Conservation (phyloP, 2,329 filamentous ascomycete species). For the Stagonosporopsis chrysanthemi region DNA sequence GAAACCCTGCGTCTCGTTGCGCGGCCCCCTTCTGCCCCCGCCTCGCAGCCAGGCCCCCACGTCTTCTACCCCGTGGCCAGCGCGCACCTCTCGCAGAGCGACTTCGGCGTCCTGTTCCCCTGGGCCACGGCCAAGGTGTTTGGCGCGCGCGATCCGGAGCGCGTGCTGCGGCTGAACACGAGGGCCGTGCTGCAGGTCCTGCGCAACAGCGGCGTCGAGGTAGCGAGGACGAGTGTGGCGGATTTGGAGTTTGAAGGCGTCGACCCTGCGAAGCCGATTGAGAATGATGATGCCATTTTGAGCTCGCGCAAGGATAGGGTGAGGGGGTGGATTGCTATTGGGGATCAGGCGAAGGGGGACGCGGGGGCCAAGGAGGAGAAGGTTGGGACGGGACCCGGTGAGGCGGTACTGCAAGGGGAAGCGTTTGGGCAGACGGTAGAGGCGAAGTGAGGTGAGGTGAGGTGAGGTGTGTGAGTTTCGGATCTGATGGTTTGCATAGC, state of each 20-base stretch:
- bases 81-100: slow-evolving; percentile 83
- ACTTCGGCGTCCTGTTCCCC: slow-evolving; percentile 84
- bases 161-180: slow-evolving; percentile 85
- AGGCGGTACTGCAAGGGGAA: slow-evolving; percentile 47
- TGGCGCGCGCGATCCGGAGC: slow-evolving; percentile 70
- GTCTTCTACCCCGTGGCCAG: slow-evolving; percentile 77
- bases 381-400: slow-evolving; percentile 29
- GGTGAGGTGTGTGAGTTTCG: not conserved
- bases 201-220: slow-evolving; percentile 52
- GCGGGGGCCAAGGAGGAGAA: slow-evolving; percentile 8
- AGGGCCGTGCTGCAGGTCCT: slow-evolving; percentile 80
- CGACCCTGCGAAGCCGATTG: slow-evolving; percentile 8
- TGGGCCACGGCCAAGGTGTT: slow-evolving; percentile 63
- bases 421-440: slow-evolving; percentile 44
- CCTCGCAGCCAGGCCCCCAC: slow-evolving; percentile 60
- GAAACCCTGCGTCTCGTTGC: slow-evolving; percentile 72
- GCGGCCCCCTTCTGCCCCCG: slow-evolving; percentile 59
- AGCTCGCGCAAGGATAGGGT: slow-evolving; percentile 36
- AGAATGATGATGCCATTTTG: slow-evolving; percentile 45
- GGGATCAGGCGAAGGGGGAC: slow-evolving; percentile 21
- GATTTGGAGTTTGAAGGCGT: slow-evolving; percentile 51
- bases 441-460: slow-evolving; percentile 13
- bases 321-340: slow-evolving; percentile 45
- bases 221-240: slow-evolving; percentile 50
- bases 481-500: not conserved